These are phyloP conservation scores for Ramalina peruviana DNA, from an alignment of 495 filamentous ascomycete genomes.

Conservation along the genomic window DNA sequence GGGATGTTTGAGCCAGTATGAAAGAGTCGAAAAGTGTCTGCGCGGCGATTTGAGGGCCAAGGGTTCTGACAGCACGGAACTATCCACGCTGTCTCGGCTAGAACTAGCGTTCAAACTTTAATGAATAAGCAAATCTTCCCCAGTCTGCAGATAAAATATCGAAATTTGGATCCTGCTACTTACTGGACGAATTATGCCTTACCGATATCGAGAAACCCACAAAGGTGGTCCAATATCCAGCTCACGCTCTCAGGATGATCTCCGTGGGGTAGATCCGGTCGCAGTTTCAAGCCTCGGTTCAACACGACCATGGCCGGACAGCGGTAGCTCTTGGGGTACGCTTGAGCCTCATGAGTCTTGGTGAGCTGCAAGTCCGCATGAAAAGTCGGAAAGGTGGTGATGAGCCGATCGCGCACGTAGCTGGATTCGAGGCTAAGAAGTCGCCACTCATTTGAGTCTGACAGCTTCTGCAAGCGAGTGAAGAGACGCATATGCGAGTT, in stretches of 20 bases:
- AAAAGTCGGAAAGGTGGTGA: neutral
- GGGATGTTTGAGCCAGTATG: no score
- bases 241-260: neutral
- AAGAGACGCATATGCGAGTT: conserved; percentile 2
- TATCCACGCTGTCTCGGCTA: no score
- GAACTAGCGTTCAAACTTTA: no score
- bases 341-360: neutral
- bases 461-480: neutral
- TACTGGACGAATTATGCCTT: neutral
- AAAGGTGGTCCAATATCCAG: neutral
- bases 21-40: no score
- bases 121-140: no score
- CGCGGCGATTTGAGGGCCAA: no score
- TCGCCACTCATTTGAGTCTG: neutral
- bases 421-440: conserved; percentile 3
- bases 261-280: conserved; percentile 2
- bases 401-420: conserved; percentile 4
- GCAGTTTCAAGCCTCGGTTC: neutral
- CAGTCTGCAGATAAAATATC: neutral
- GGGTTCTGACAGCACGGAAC: no score
- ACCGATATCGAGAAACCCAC: neutral
- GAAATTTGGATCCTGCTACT: neutral
- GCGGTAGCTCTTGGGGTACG: conserved; percentile 3
- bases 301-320: conserved; percentile 1
- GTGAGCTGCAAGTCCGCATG: neutral